phyloP scores from a whole-genome alignment of 1,284 basidiomycete genomes.

The Naganishia albida region DNA sequence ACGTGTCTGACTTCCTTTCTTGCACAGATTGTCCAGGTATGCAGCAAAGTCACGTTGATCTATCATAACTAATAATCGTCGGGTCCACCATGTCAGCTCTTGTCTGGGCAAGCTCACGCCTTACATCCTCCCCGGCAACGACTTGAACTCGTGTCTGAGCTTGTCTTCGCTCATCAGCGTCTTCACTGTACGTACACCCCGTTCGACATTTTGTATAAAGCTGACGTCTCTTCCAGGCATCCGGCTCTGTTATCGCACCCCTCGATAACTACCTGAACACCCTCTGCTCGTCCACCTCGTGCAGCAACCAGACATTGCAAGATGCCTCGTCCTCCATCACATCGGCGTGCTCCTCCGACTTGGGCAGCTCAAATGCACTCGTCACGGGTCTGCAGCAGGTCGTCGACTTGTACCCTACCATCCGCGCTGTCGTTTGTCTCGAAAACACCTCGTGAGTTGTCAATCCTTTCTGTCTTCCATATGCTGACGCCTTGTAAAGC shows the following conservation, averaged over 20 bases:
- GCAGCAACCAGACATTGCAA: constrained; percentile 45
- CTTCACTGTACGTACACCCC: constrained; percentile 5
- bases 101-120: constrained; percentile 4
- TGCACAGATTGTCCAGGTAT: constrained; percentile 5
- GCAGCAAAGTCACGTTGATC: background rate
- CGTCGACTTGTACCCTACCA: constrained; percentile 41
- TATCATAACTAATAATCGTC: no score
- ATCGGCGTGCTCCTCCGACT: constrained; percentile 26
- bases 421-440: constrained; percentile 45
- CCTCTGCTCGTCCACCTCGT: constrained; percentile 42
- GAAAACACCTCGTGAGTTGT: constrained; percentile 45
- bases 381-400: constrained; percentile 29
- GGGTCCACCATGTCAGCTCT: background rate
- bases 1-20: background rate
- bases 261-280: constrained; percentile 45
- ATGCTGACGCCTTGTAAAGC: constrained; percentile 32
- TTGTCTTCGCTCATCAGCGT: constrained; percentile 19
- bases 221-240: constrained; percentile 13
- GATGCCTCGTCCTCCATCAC: constrained; percentile 36
- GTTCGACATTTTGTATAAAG: background rate
- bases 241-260: constrained; percentile 40
- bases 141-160: constrained; percentile 13
- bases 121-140: constrained; percentile 15
- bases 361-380: constrained; percentile 18
- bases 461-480: background rate